These are phyloP conservation scores for Fusarium hostae DNA, from an alignment of 2,329 filamentous ascomycete genomes.

Conservation along the genomic window DNA sequence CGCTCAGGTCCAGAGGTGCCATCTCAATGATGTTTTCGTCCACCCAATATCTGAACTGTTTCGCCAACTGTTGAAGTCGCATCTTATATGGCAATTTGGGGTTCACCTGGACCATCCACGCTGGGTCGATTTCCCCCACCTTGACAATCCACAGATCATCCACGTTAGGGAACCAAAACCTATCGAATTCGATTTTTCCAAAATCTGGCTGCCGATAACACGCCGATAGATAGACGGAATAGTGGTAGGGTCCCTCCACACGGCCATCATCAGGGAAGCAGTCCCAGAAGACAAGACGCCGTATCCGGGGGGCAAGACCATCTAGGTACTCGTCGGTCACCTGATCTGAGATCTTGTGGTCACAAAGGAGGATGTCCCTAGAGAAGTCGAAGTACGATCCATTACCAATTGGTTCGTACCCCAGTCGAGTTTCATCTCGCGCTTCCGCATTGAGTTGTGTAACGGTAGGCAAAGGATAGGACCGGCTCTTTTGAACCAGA, in stretches of 20 bases:
- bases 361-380: slow-evolving; percentile 53
- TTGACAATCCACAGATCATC: slow-evolving; percentile 55
- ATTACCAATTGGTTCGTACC: slow-evolving; percentile 50
- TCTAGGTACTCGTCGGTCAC: slow-evolving; percentile 48
- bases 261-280: slow-evolving; percentile 53
- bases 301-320: slow-evolving; percentile 48
- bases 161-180: slow-evolving; percentile 54
- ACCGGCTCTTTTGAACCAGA: slow-evolving; percentile 44
- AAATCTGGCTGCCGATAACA: slow-evolving; percentile 47
- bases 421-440: slow-evolving; percentile 49
- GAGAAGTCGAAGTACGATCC: slow-evolving; percentile 53
- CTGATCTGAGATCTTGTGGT: slow-evolving; percentile 51
- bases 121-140: slow-evolving; percentile 52
- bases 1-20: slow-evolving; percentile 49
- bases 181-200: slow-evolving; percentile 51
- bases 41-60: slow-evolving; percentile 54
- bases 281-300: slow-evolving; percentile 54
- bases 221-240: slow-evolving; percentile 50
- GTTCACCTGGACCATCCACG: slow-evolving; percentile 52
- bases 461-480: slow-evolving; percentile 51
- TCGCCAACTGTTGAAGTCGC: slow-evolving; percentile 48
- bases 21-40: slow-evolving; percentile 53
- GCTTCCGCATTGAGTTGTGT: slow-evolving; percentile 52
- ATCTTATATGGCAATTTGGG: slow-evolving; percentile 44
- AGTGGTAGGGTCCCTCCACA: slow-evolving; percentile 49